Percentiles rank a stretch among this genome's conserved stretches.
phyloP scores from a whole-genome alignment of 345 rosid species.

The Acer negundo region DNA sequence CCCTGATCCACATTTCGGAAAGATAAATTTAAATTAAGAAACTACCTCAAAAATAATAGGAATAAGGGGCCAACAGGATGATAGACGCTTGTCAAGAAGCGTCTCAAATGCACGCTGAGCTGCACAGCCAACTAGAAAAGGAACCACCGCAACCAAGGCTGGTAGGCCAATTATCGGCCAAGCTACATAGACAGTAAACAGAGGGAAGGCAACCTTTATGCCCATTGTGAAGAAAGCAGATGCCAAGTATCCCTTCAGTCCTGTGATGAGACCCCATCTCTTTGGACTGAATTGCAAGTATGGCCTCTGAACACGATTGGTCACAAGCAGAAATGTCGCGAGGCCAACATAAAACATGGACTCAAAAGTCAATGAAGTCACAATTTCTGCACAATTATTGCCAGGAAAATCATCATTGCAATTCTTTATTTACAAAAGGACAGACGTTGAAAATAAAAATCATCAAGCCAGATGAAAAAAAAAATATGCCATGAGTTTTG shows the following conservation, averaged over 20 bases:
- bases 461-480: not conserved
- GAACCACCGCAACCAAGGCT: slow-evolving; percentile 65
- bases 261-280: slow-evolving; percentile 90
- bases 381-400: slow-evolving; percentile 55
- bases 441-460: not conserved
- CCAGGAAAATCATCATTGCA: not conserved
- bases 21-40: not conserved
- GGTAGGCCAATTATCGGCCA: slow-evolving; percentile 77
- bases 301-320: slow-evolving; percentile 73
- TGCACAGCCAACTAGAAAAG: slow-evolving; percentile 70
- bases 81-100: slow-evolving; percentile 48
- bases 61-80: slow-evolving; percentile 86
- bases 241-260: slow-evolving; percentile 69
- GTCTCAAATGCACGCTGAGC: slow-evolving; percentile 69
- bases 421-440: not conserved
- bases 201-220: slow-evolving; percentile 61
- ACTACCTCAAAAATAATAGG: slow-evolving; percentile 84
- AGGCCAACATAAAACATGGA: slow-evolving; percentile 72
- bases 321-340: slow-evolving; percentile 57
- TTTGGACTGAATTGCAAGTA: slow-evolving; percentile 79
- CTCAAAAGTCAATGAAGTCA: slow-evolving; percentile 60
- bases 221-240: slow-evolving; percentile 67
- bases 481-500: not conserved
- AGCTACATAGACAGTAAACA: slow-evolving; percentile 53
- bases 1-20: slow-evolving; percentile 17